These are phyloP conservation scores for Globisporangium irregulare DNA, from an alignment of 352 stramenopile species.

Conservation along the genomic window DNA sequence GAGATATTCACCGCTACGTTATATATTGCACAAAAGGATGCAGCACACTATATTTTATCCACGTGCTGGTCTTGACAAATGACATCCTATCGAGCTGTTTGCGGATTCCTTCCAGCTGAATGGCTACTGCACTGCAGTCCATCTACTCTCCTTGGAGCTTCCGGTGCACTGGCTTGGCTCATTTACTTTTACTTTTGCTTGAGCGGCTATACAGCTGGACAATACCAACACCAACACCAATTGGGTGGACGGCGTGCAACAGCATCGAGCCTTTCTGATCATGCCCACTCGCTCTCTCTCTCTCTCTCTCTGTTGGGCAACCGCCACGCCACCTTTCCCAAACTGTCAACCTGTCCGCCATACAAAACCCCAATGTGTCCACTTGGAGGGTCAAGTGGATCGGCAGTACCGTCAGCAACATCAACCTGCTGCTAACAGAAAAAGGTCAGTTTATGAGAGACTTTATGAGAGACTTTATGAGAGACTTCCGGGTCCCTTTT, in stretches of 20 bases:
- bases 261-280: background rate
- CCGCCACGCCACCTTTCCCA: no score
- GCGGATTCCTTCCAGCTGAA: background rate
- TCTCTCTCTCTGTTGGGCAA: background rate
- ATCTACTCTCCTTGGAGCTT: no score
- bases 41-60: background rate
- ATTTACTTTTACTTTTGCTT: background rate
- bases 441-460: conserved; percentile 5
- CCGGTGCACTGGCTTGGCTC: background rate
- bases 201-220: background rate
- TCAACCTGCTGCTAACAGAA: background rate
- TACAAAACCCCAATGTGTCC: background rate
- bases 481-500: conserved; percentile 15
- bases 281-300: background rate
- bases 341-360: background rate
- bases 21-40: no score
- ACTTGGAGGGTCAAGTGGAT: background rate
- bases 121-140: background rate
- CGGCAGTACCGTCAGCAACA: conserved; percentile 4
- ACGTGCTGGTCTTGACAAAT: background rate
- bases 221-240: background rate
- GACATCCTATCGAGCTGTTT: background rate
- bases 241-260: background rate
- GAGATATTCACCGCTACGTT: no score
- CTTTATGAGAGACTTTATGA: conserved; percentile 14